phyloP scores from a whole-genome alignment of 2,329 filamentous ascomycete species.

The Penicillium paneum region DNA sequence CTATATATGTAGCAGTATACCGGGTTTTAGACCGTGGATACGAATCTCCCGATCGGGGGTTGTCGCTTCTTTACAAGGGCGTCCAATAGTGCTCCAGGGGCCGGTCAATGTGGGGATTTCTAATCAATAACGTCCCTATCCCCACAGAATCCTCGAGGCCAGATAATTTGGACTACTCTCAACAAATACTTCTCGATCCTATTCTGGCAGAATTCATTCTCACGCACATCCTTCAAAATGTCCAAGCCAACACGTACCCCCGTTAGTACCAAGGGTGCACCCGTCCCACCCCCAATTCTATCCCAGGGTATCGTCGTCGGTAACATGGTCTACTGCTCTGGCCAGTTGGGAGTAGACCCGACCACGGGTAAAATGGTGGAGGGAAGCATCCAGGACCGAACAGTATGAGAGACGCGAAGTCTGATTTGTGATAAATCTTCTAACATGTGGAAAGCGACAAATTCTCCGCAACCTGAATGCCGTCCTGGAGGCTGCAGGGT shows the following conservation, averaged over 20 bases:
- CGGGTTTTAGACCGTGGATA: too few relatives aligned
- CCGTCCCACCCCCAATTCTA: slow-evolving; percentile 50
- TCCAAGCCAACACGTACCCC: slow-evolving; percentile 16
- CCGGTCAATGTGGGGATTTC: neutral
- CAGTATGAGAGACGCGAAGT: slow-evolving; percentile 39
- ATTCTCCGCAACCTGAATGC: slow-evolving; percentile 53
- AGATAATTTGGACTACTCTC: neutral
- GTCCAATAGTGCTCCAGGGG: neutral
- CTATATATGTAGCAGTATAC: neutral
- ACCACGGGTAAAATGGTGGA: slow-evolving; percentile 52
- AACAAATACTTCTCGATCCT: neutral
- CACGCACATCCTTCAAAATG: neutral
- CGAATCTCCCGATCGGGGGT: too few relatives aligned
- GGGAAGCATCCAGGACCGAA: slow-evolving; percentile 53
- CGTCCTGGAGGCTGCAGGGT: slow-evolving; percentile 59
- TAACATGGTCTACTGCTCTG: slow-evolving; percentile 65
- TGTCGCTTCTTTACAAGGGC: too few relatives aligned
- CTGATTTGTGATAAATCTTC: neutral
- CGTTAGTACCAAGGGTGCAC: slow-evolving; percentile 46
- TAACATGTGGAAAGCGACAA: slow-evolving; percentile 42
- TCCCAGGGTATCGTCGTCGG: slow-evolving; percentile 59
- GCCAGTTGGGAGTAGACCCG: slow-evolving; percentile 58
- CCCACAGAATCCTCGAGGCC: neutral
- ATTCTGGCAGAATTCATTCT: neutral
- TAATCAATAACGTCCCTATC: neutral